Base-by-base conservation (phyloP, 2,329 filamentous ascomycete genomes). In the Coniella vitis region DNA sequence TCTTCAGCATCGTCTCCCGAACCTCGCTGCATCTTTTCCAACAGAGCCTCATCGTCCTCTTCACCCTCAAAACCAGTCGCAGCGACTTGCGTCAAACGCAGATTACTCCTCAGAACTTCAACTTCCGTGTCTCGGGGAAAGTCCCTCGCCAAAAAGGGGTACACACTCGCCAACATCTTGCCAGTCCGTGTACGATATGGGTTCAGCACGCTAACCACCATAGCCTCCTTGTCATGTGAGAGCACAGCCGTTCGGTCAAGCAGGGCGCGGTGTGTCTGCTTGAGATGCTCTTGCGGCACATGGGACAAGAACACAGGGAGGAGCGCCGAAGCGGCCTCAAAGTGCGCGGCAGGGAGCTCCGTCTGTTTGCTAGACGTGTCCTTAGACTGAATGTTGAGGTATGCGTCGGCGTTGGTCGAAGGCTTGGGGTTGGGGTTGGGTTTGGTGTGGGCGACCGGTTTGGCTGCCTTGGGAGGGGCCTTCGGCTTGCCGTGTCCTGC, bases 201-300 rank as follows among this genome's bases (percentile, higher is more conserved):
- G 64, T 93, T 89, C 51, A 96, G 70, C 12, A 94, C 82, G 63
- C 88, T 91, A 5, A 89, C 81, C 10, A 93, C 61, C 77, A 96
- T 87, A 37, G 86, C 84, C 29, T 83, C 73, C 60, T 81, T 83
- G 63, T 84, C 75, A 51, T 76, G 74, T 4, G 74, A 78, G 19
- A 95, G 69, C 48, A 95, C 84, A 17, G 88, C 86, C 3, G 87
- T 87, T 55, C 87, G 85, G 60, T 96, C 89, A 54, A 95, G 74
- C 42, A 88, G 79, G 10, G 83, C 78, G 45, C 91, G 83, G 17
- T 88, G 62, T 2, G 85, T 79, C 8, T 84, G 79, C n/a, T 85
- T 78, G 34, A 95, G 67, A 60, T 81, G 74, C 43, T 80, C 72
- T 48, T 85, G 79, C 1, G 84, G 81, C 3, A 93, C 66, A 49